Conservation (phyloP, 345 rosid genomes). For the Combretum micranthum region DNA sequence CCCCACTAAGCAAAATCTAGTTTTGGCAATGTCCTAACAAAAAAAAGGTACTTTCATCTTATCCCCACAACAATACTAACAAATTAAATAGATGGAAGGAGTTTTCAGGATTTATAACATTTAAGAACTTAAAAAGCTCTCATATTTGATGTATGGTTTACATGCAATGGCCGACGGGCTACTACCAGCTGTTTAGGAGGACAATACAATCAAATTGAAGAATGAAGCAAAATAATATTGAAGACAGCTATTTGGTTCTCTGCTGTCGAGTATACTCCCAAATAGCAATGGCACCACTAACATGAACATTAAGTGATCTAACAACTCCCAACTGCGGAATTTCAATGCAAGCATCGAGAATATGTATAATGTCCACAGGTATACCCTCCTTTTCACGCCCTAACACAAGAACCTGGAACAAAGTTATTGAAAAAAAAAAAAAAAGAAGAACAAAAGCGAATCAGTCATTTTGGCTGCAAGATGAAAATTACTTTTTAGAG, state of each 20-base stretch:
- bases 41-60: too few species aligned
- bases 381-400: slow-evolving; percentile 96
- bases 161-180: too few species aligned
- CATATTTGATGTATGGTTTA: too few species aligned
- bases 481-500: not conserved
- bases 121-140: not conserved
- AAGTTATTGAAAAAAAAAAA: slow-evolving; percentile 4
- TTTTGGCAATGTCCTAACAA: too few species aligned
- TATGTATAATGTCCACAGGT: slow-evolving; percentile 85
- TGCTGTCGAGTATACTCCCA: slow-evolving; percentile 98
- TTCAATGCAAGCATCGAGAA: slow-evolving; percentile 82
- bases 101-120: not conserved
- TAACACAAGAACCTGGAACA: slow-evolving; percentile 71
- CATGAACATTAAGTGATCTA: slow-evolving; percentile 90
- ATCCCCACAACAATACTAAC: too few species aligned
- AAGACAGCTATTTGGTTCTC: slow-evolving; percentile 34
- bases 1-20: too few species aligned
- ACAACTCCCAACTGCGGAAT: slow-evolving; percentile 96
- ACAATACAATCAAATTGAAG: not conserved
- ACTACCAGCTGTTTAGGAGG: too few species aligned
- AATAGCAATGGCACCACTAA: slow-evolving; percentile 91
- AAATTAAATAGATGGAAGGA: too few species aligned
- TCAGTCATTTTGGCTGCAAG: not conserved
- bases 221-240: not conserved
- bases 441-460: too few species aligned